These are phyloP conservation scores for Penicillium hordei DNA, from an alignment of 2,329 filamentous ascomycete species.

Conservation along the genomic window DNA sequence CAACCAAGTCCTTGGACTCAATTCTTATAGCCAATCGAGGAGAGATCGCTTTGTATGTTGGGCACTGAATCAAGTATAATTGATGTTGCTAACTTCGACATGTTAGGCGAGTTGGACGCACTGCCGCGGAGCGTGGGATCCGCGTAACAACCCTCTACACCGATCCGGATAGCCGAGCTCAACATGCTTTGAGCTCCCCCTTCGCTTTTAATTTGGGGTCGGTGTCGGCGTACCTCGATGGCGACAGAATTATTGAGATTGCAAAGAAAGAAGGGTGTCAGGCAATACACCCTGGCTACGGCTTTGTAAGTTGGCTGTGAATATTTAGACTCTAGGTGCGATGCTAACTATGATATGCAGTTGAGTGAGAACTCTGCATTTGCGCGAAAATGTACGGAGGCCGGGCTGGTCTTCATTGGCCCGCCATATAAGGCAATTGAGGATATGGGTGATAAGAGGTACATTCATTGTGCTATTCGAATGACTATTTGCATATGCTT, in stretches of 20 bases:
- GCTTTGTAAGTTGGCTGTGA: slow-evolving; percentile 58
- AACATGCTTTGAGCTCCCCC: slow-evolving; percentile 83
- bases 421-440: slow-evolving; percentile 76
- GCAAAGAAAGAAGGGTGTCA: slow-evolving; percentile 84
- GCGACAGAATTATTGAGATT: slow-evolving; percentile 84
- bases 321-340: neutral
- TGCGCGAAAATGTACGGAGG: slow-evolving; percentile 81
- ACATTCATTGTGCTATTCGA: slow-evolving; percentile 7
- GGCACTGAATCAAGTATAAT: neutral
- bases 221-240: slow-evolving; percentile 86
- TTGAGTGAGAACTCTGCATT: slow-evolving; percentile 92
- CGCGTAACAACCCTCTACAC: slow-evolving; percentile 94
- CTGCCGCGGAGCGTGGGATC: slow-evolving; percentile 84
- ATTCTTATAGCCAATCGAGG: slow-evolving; percentile 95
- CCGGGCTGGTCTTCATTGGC: slow-evolving; percentile 90
- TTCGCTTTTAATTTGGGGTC: slow-evolving; percentile 81
- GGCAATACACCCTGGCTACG: slow-evolving; percentile 94
- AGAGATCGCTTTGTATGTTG: slow-evolving; percentile 76
- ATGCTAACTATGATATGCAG: slow-evolving; percentile 25
- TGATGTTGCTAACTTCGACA: slow-evolving; percentile 10
- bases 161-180: slow-evolving; percentile 79
- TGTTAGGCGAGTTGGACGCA: slow-evolving; percentile 73
- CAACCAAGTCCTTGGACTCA: slow-evolving; percentile 58
- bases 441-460: slow-evolving; percentile 88
- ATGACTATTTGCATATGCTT: slow-evolving; percentile 1